Conservation (phyloP, 23 red algal species). For the Gracilariopsis chorda region DNA sequence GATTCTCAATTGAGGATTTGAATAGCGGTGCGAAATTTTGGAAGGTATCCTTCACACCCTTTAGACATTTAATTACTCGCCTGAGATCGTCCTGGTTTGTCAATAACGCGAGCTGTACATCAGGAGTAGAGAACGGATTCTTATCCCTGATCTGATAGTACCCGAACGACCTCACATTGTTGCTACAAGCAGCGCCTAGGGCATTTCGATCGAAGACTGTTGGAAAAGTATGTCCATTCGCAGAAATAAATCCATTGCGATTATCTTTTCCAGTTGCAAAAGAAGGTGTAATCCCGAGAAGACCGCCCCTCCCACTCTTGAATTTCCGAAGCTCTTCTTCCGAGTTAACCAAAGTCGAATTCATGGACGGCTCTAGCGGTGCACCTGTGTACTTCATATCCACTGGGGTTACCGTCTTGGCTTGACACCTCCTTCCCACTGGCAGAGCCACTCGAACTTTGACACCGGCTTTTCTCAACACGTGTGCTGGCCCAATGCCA, state of each 20-base stretch:
- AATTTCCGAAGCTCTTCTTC: neutral
- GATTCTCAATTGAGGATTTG: neutral
- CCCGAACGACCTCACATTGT: neutral
- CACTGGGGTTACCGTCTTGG: neutral
- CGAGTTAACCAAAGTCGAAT: neutral
- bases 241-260: neutral
- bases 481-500: conserved; percentile 8
- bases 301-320: neutral
- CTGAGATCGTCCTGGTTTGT: neutral
- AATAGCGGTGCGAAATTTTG: neutral
- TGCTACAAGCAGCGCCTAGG: neutral
- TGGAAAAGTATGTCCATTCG: neutral
- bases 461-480: conserved; percentile 17
- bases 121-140: neutral
- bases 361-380: conserved; percentile 3
- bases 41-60: no score
- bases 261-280: neutral
- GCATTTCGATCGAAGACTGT: neutral
- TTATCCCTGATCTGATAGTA: neutral
- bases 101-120: neutral
- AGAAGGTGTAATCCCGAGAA: neutral
- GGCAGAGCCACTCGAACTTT: conserved; percentile 20
- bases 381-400: neutral
- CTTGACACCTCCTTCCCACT: neutral
- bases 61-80: neutral